Percentiles rank a stretch among this genome's conserved stretches.
Evolutionary conservation across 441 rosid genomes (phyloP).

Genomic region (Arabidopsis lyrata): DNA sequence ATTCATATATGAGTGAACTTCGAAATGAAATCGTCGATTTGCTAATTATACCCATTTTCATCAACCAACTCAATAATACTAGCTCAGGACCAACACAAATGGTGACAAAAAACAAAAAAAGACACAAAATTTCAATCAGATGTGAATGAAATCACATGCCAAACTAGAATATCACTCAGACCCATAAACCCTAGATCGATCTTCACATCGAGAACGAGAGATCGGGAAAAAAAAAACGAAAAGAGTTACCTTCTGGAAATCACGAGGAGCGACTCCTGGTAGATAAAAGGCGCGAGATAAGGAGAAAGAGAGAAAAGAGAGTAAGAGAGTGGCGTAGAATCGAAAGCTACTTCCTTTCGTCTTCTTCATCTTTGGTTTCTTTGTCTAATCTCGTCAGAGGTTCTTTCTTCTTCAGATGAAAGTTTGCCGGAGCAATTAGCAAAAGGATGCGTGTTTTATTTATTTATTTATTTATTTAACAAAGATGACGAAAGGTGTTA

Average conservation of each 20-base stretch:
- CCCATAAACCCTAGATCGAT: slow-evolving; percentile 53
- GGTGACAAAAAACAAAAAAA: neutral
- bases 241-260: slow-evolving; percentile 63
- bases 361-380: slow-evolving; percentile 36
- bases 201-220: neutral
- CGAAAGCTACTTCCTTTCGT: slow-evolving; percentile 49
- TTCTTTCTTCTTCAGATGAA: slow-evolving; percentile 27
- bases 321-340: slow-evolving; percentile 42
- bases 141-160: slow-evolving; percentile 21
- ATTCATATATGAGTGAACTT: neutral
- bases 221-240: slow-evolving; percentile 4
- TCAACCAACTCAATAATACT: slow-evolving; percentile 13
- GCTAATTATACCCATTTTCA: neutral
- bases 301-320: slow-evolving; percentile 53
- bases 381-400: slow-evolving; percentile 8
- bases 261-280: slow-evolving; percentile 95
- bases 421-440: slow-evolving; percentile 32
- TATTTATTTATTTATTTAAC: slow-evolving; percentile 3
- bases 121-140: slow-evolving; percentile 24
- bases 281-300: slow-evolving; percentile 73
- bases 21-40: neutral
- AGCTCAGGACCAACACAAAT: slow-evolving; percentile 32
- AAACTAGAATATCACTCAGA: slow-evolving; percentile 30
- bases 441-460: neutral
- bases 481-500: neutral